Conservation (phyloP, 768 basidiomycete species). For the Holtermanniella nyarrowii region DNA sequence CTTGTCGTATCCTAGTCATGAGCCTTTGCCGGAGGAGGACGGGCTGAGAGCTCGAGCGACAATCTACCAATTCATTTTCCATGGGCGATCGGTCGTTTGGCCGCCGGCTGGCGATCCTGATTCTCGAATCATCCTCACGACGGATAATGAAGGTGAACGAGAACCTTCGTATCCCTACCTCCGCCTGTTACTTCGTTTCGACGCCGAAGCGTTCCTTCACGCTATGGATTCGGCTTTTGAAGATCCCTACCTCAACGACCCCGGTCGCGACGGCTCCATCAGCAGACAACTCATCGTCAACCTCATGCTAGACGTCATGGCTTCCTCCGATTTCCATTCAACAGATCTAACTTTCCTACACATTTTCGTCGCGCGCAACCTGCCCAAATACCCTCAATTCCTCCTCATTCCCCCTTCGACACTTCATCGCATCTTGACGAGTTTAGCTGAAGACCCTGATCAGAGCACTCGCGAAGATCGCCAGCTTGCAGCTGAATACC, state of each 20-base stretch:
- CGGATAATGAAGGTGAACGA: slow-evolving; percentile 59
- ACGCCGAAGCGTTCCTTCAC: slow-evolving; percentile 88
- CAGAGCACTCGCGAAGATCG: slow-evolving; percentile 77
- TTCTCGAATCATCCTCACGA: slow-evolving; percentile 54
- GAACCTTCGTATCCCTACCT: slow-evolving; percentile 88
- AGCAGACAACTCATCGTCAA: slow-evolving; percentile 73
- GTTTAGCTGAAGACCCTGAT: slow-evolving; percentile 66
- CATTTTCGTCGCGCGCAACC: slow-evolving; percentile 92
- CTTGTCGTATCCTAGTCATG: slow-evolving; percentile 73
- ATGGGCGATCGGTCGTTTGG: slow-evolving; percentile 67
- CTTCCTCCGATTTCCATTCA: slow-evolving; percentile 16
- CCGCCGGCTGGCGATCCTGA: slow-evolving; percentile 61
- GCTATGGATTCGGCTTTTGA: slow-evolving; percentile 91
- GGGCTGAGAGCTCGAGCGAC: slow-evolving; percentile 59
- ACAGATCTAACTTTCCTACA: slow-evolving; percentile 69
- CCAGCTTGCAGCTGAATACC: slow-evolving; percentile 85
- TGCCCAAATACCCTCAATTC: slow-evolving; percentile 91
- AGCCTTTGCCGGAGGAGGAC: slow-evolving; percentile 56
- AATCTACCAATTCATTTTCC: slow-evolving; percentile 75
- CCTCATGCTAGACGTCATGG: slow-evolving; percentile 65
- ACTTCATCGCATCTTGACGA: slow-evolving; percentile 64
- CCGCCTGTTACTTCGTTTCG: slow-evolving; percentile 70
- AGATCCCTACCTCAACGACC: slow-evolving; percentile 77
- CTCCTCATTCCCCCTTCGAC: slow-evolving; percentile 53
- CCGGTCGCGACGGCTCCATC: slow-evolving; percentile 47